Conservation (phyloP, 2,329 filamentous ascomycete species). For the Byssochlamys sp. region DNA sequence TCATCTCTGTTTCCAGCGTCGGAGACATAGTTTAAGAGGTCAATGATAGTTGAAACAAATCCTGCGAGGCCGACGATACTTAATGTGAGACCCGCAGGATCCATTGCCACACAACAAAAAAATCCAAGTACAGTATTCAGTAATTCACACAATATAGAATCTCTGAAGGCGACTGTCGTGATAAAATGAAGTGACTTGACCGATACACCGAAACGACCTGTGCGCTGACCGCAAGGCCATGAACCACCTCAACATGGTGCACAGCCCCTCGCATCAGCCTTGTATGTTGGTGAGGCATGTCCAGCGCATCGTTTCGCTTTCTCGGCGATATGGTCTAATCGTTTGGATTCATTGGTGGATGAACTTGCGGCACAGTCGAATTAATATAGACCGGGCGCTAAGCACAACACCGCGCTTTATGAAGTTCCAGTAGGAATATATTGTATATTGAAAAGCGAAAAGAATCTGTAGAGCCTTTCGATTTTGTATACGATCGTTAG, state of each 20-base stretch:
- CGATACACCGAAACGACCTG: neutral
- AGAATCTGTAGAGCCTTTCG: neutral
- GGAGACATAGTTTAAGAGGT: neutral
- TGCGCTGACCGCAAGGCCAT: neutral
- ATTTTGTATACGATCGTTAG: no score
- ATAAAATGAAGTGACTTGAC: no score
- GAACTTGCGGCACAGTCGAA: neutral
- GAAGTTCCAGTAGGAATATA: neutral
- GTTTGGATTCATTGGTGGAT: neutral
- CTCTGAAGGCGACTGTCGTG: no score
- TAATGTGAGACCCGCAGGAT: neutral
- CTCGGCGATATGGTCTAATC: neutral
- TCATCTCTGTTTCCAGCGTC: neutral
- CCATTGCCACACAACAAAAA: neutral
- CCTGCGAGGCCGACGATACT: neutral
- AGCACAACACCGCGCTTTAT: neutral
- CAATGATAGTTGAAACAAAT: neutral
- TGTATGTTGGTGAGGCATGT: neutral
- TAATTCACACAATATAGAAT: neutral
- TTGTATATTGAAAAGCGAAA: neutral
- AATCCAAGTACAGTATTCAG: neutral
- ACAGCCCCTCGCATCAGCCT: neutral
- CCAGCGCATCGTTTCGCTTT: neutral
- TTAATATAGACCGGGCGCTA: neutral
- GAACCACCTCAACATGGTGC: neutral